A percentile compares a stretch with the other conserved stretches of the same genome.
Conservation (phyloP, 306 rosid species). For the Pyrus bretschneideri region DNA sequence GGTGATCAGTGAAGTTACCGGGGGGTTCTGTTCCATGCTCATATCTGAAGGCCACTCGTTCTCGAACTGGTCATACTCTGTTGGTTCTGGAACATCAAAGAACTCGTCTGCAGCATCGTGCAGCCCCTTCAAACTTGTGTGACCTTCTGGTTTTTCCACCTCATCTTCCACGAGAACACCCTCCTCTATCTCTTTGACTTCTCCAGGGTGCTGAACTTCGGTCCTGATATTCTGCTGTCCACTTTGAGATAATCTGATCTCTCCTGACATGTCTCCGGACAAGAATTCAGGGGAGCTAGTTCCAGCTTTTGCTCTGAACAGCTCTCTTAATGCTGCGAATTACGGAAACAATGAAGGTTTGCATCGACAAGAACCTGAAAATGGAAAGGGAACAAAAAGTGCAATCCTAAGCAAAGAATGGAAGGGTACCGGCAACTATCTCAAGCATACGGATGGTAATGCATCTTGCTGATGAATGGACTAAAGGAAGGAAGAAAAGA, state of each 20-base stretch:
- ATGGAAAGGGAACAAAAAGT: neutral
- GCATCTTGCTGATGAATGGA: constrained; percentile 35
- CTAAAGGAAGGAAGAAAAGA: too few relatives aligned
- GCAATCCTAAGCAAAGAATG: constrained; percentile 3
- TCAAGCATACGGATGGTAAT: constrained; percentile 77
- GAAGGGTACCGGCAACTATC: constrained; percentile 57
- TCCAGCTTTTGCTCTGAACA: constrained; percentile 48
- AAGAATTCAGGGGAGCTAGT: constrained; percentile 28
- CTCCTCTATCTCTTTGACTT: constrained; percentile 30
- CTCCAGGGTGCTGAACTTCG: constrained; percentile 22
- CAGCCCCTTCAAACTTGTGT: constrained; percentile 53
- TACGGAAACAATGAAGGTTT: neutral
- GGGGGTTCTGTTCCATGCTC: constrained; percentile 28
- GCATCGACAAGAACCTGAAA: neutral
- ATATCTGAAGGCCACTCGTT: constrained; percentile 47
- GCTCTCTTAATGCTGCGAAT: constrained; percentile 65
- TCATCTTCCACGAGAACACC: constrained; percentile 29
- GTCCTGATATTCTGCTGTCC: constrained; percentile 35
- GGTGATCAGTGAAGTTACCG: constrained; percentile 29
- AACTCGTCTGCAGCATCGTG: constrained; percentile 66
- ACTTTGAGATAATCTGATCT: constrained; percentile 26
- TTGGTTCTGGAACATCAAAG: constrained; percentile 79
- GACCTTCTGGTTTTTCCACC: constrained; percentile 25
- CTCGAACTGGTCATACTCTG: constrained; percentile 43
- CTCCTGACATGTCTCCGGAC: constrained; percentile 36